Evolutionary conservation across 306 rosid species (phyloP), one percentile per base, ranked within the genome.

Genomic region (Quillaja saponaria): DNA sequence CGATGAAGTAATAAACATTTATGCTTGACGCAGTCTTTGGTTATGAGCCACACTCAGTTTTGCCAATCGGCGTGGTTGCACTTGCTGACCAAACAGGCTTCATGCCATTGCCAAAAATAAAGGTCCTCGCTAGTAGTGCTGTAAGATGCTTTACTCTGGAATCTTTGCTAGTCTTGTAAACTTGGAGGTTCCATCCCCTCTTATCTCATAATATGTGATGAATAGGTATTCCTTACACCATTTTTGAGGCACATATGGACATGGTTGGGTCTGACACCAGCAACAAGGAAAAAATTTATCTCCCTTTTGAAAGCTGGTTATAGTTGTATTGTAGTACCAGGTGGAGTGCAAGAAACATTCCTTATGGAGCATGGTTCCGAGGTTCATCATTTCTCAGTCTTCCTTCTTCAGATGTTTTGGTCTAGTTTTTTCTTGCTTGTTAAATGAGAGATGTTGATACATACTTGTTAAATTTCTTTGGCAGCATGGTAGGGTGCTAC

Each of bases 221-320:
- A 18, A 54, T 67, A 92, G 98, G 78, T 92, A 71, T 92, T 92
- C 67, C 86, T 84, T 49, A 84, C 96, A 25, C 99, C 99, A 8
- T 86, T 92, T 72, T 55, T 92, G 81, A 85, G 99, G 74, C 99
- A 92, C 66, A 78, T 89, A 71, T 89, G 99, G 96, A 89, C 96
- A 48, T 92, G 99, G 99, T 58, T 88, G 83, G 99, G 99, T 67
- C 86, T 92, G 37, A 28, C 89, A 6, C 53, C 96, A 7, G 99
- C 82, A 10, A 35, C 94, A 39, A 92, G 5, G 87, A 81, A 78
- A 49, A 92, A 83, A 37, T 92, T 89, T 35, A 28, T 56, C 63
- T 82, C 95, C 76, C 68, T 69, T 61, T 74, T 89, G 54, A 70
- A 65, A 13, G 78, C 85, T 57, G 99, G 95, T 33, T 82, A 81